Evolutionary conservation across 345 rosid genomes (phyloP), one percentile per base, ranked within the genome.

Genomic region (Linum tenue): DNA sequence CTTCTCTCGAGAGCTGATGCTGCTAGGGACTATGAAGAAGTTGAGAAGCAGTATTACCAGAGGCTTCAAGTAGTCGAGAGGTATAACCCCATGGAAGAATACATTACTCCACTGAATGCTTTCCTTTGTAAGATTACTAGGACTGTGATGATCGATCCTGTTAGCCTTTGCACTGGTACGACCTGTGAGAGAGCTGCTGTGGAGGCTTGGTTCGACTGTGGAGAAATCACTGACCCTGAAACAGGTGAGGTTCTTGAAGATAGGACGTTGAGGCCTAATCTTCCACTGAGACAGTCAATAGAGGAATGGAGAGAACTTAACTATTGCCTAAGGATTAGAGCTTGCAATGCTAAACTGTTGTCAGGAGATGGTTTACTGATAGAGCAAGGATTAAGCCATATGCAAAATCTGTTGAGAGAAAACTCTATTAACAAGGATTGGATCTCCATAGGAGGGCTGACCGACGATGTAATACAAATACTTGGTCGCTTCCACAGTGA

Each of bases 281-380:
- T 78, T 56, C 78, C 76, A 4, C 81, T 86, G 16, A 77, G 88
- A 71, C 82, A 82, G 70, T 82, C 91, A 22, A 83, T 86, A 70
- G 88, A 83, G 60, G 91, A 86, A 73, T 86, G 91, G 91, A 83
- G 81, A 69, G 91, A 86, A 71, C 79, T 81, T 50, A 86, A 86
- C 64, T 82, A 82, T 65, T 86, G 91, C 74, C 86, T 86, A 51
- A 70, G 70, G 71, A 80, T 86, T 59, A 80, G 88, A 78, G 78
- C 78, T 68, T 81, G 78, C 76, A 71, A 72, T 71, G 73, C 64
- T 43, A 80, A 77, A 69, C 70, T 86, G 72, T 74, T 77, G n/a
- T 77, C 86, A 12, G 77, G 68, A 59, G 72, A 58, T 5, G 83
- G 80, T 67, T 74, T 77, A 31, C 61, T 50, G 39, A 65, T 77